Conservation (phyloP, 768 basidiomycete genomes). For the Podaxis sp. region DNA sequence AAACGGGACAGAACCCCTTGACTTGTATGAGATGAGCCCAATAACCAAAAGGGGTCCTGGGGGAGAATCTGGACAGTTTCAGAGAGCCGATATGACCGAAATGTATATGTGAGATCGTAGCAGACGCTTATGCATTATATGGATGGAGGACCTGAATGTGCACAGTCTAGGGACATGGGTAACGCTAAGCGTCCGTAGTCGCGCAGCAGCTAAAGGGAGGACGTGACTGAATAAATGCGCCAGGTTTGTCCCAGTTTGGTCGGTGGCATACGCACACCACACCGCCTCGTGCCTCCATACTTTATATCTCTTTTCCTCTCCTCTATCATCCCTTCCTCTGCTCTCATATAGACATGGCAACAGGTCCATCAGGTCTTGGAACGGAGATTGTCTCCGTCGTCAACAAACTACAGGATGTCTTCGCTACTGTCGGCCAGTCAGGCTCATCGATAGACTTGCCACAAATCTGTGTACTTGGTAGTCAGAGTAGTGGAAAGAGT, state of each 20-base stretch:
- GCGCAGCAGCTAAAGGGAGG: not conserved
- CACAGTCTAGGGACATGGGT: not conserved
- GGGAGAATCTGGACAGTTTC: too few relatives aligned
- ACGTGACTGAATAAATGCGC: not conserved
- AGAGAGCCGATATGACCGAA: too few relatives aligned
- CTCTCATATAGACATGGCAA: conserved; percentile 37
- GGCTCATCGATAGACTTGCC: conserved; percentile 84
- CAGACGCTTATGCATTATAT: too few relatives aligned
- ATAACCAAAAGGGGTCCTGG: too few relatives aligned
- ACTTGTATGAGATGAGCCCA: too few relatives aligned
- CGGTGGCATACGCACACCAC: conserved; percentile 10
- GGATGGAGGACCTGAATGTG: too few relatives aligned
- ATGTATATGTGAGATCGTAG: too few relatives aligned
- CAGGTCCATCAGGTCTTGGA: conserved; percentile 66
- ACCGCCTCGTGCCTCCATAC: conserved; percentile 9
- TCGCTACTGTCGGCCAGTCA: conserved; percentile 77
- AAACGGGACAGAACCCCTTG: too few relatives aligned
- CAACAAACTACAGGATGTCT: conserved; percentile 92
- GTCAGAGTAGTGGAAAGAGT: conserved; percentile 93
- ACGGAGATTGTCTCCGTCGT: conserved; percentile 77
- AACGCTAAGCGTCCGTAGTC: not conserved
- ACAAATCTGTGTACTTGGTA: conserved; percentile 88
- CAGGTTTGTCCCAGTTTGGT: conserved; percentile 13
- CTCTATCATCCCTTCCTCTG: conserved; percentile 18
- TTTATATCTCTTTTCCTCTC: conserved; percentile 15